Conservation (phyloP, 495 filamentous ascomycete genomes). For the Trichocladium antarcticum region DNA sequence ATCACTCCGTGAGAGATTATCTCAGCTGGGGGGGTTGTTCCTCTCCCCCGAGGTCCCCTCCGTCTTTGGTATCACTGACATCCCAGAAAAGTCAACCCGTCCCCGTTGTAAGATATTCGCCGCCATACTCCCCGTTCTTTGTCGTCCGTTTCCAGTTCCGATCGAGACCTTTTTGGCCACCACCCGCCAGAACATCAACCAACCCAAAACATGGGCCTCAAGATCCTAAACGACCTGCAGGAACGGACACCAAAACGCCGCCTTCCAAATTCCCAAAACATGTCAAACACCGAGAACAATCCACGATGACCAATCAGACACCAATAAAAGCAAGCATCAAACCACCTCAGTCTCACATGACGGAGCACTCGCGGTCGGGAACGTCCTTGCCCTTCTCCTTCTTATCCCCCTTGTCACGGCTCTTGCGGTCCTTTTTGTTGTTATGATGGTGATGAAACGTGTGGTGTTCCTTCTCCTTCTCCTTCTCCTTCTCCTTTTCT, state of each 20-base stretch:
- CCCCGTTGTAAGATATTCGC: not conserved
- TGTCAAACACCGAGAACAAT: no score
- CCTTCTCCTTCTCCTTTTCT: conserved; percentile 12
- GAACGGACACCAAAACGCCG: not conserved
- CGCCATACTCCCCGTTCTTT: no score
- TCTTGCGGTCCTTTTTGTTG: conserved; percentile 34
- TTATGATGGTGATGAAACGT: conserved; percentile 28
- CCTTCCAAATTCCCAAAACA: not conserved
- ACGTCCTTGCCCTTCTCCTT: conserved; percentile 30
- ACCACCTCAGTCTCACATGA: conserved; percentile 24
- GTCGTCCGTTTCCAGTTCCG: no score
- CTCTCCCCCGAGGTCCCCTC: not conserved
- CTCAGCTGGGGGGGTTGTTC: not conserved
- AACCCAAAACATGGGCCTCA: not conserved
- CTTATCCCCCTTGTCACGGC: conserved; percentile 27
- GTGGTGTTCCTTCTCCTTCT: conserved; percentile 29
- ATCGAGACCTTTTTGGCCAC: not conserved
- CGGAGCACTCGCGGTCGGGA: conserved; percentile 61
- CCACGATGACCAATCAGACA: no score
- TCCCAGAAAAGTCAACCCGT: not conserved
- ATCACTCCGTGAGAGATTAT: not conserved
- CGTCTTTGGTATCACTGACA: not conserved
- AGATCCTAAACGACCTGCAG: no score
- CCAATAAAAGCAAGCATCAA: no score
- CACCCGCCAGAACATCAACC: not conserved